phyloP scores from a whole-genome alignment of 768 basidiomycete species.

The Boletellus ananas region DNA sequence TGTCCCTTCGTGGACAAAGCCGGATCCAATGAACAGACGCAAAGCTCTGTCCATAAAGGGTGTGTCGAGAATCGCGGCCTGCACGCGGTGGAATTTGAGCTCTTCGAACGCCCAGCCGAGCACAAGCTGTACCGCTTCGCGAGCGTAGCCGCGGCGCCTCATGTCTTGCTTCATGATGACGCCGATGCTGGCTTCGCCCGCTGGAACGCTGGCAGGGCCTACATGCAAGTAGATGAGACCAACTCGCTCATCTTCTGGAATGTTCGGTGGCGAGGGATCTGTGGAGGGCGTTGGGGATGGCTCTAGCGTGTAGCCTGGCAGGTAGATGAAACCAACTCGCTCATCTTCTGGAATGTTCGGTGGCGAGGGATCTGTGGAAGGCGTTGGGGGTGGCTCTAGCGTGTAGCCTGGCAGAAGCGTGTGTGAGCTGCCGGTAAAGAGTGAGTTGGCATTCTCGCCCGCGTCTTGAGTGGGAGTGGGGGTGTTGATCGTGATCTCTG shows the following conservation, averaged over 20 bases:
- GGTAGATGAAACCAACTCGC: conserved; percentile 27
- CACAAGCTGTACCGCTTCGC: conserved; percentile 42
- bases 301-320: no score
- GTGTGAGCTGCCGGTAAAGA: not conserved
- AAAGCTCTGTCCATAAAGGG: conserved; percentile 41
- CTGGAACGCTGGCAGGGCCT: conserved; percentile 13
- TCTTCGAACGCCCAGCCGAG: conserved; percentile 44
- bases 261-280: fast-evolving
- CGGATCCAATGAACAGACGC: conserved; percentile 45
- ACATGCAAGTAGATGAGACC: conserved; percentile 30
- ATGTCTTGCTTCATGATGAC: conserved; percentile 41
- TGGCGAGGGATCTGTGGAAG: not conserved
- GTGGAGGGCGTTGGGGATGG: not conserved
- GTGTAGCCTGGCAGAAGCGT: no score
- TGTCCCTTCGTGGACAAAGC: conserved; percentile 63
- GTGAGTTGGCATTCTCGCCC: not conserved
- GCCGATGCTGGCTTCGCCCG: conserved; percentile 54
- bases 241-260: not conserved
- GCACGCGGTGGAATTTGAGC: conserved; percentile 33
- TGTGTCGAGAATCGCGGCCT: conserved; percentile 43
- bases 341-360: not conserved
- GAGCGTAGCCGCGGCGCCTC: conserved; percentile 43
- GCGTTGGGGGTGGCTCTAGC: not conserved
- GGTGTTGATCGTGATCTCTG: conserved; percentile 12
- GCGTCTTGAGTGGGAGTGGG: not conserved